phyloP scores from a whole-genome alignment of 352 stramenopile species.

The Phytopythium litorale region DNA sequence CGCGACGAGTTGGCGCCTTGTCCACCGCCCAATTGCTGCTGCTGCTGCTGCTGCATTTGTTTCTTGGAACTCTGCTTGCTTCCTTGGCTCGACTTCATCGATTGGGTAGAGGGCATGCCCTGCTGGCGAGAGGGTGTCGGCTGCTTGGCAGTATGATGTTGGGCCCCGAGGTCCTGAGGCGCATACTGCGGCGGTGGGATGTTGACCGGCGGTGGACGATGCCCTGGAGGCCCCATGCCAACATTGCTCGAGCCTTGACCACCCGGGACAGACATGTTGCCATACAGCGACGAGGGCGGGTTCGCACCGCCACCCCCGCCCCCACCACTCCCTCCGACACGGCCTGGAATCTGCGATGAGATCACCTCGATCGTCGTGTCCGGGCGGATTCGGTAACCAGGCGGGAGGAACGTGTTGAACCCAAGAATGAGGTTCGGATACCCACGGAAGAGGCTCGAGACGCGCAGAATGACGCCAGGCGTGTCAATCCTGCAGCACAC shows the following conservation, averaged over 20 bases:
- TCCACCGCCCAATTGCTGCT: constrained; percentile 3
- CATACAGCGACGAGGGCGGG: constrained; percentile 25
- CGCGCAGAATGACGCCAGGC: constrained; percentile 97
- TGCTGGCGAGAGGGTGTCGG: constrained; percentile 44
- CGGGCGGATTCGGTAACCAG: constrained; percentile 87
- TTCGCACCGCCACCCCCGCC: neutral
- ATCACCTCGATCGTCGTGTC: constrained; percentile 83
- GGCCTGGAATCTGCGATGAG: constrained; percentile 53
- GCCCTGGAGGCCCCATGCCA: constrained; percentile 22
- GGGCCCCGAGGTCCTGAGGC: constrained; percentile 32
- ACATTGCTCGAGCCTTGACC: constrained; percentile 22
- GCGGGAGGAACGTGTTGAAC: constrained; percentile 99
- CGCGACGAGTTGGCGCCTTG: constrained; percentile 24
- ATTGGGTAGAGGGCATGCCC: constrained; percentile 26
- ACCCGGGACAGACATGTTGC: constrained; percentile 14
- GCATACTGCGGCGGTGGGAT: constrained; percentile 70
- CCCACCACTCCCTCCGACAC: constrained; percentile 19
- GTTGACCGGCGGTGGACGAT: constrained; percentile 62
- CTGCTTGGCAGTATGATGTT: constrained; percentile 32
- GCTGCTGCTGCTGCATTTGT: constrained; percentile 20
- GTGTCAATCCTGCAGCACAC: constrained; percentile 92
- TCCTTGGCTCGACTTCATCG: constrained; percentile 25
- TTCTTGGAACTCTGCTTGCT: constrained; percentile 61
- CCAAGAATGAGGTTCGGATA: constrained; percentile 98
- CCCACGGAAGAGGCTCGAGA: constrained; percentile 97